phyloP scores from a whole-genome alignment of 306 rosid genomes.

The Lathyrus aphaca region DNA sequence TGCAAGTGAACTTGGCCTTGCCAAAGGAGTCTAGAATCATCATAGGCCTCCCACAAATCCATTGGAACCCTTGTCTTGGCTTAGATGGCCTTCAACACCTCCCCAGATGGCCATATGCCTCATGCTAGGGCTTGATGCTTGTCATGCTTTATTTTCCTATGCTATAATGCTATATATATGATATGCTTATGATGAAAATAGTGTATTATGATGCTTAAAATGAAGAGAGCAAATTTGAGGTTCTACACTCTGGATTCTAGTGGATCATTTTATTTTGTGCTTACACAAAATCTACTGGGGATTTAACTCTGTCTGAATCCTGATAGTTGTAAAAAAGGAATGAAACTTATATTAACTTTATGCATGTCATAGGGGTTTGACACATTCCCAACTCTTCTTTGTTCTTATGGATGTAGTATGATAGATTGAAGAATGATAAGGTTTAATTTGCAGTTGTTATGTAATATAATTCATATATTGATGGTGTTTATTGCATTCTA shows the following conservation, averaged over 20 bases:
- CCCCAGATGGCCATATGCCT: too few relatives aligned
- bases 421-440: constrained; percentile 90
- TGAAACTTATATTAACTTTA: constrained; percentile 77
- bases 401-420: constrained; percentile 92
- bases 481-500: constrained; percentile 18
- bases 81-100: too few relatives aligned
- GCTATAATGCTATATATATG: too few relatives aligned
- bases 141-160: too few relatives aligned
- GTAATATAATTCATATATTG: constrained; percentile 13
- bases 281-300: constrained; percentile 90
- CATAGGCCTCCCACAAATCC: too few relatives aligned
- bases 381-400: constrained; percentile 90
- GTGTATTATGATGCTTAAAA: too few relatives aligned
- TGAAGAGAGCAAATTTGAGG: too few relatives aligned
- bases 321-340: constrained; percentile 81
- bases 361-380: constrained; percentile 94
- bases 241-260: constrained; percentile 97
- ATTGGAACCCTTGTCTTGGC: too few relatives aligned
- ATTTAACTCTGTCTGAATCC: constrained; percentile 73
- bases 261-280: constrained; percentile 96
- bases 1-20: too few relatives aligned
- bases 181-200: too few relatives aligned
- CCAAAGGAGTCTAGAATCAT: too few relatives aligned
- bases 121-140: too few relatives aligned
- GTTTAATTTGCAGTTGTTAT: constrained; percentile 31